Evolutionary conservation across 2,329 filamentous ascomycete species (phyloP), one percentile per base, ranked within the genome.

Genomic region (Colletotrichum sp.): DNA sequence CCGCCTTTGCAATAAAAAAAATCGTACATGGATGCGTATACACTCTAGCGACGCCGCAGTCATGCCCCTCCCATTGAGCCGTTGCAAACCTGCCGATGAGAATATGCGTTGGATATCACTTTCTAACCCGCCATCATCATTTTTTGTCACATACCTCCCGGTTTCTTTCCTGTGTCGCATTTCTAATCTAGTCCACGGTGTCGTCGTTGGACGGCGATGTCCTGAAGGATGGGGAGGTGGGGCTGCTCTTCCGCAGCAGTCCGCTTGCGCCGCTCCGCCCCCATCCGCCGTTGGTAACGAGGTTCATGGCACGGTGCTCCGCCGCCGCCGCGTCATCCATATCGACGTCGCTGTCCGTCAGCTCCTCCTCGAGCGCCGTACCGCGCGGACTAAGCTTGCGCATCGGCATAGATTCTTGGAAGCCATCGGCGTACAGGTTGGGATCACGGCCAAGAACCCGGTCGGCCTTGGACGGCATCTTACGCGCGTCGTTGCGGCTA

Each of bases 391-490:
- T 90, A 16, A 91, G 84, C 5, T 87, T 86, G 28, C 84, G 85
- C 86, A 91, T 85, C 2, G 86, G 84, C 64, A 88, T 83, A 36
- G 85, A 83, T 52, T 80, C 82, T 32, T 86, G 82, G 65, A 86
- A 85, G 57, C 85, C 85, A 78, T 92, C 90, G 12, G 85, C 87
- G 78, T 92, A 92, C 16, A 90, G 81, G 78, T 87, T 89, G 13
- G 90, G 90, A 74, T 91, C 90, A 6, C 90, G 88, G 43, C 91
- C 90, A 3, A 92, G 85, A 3, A 92, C 84, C 34, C 90, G 87
- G 79, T 92, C 91, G 8, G 91, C 91, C 79, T 92, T 92, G 80
- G 89, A 91, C 15, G 86, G 87, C 8, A 84, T 82, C 72, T 84
- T 84, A 61, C 84, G 84, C 5, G 84, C 83, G 9, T 43, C 83